Evolutionary conservation across 495 filamentous ascomycete genomes (phyloP), one percentile per base, ranked within the genome.

Genomic region (Lepidopterella palustris): DNA sequence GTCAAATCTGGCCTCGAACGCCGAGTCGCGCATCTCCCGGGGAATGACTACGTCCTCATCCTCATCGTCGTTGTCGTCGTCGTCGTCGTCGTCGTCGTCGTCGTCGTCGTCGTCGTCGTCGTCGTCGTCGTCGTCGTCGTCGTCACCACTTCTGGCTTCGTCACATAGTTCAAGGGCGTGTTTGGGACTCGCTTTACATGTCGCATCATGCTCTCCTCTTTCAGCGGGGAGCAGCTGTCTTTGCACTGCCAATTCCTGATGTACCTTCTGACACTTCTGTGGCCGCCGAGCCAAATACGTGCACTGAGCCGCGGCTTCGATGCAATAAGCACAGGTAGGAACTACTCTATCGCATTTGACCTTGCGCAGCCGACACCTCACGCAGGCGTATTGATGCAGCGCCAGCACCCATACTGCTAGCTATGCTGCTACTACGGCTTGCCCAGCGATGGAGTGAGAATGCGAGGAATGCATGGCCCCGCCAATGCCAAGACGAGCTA

Each of bases 321-420:
- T 2, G 31, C 57, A 59, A 26, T 42, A 9, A 9, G 45, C 29
- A 52, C 57, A 59, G 11, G n/a, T 29, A 11, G 47, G 23, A 8
- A 53, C 13, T 9, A 53, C 23, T 42, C 45, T 59, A 21, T 59
- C 47, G 48, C 57, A 59, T 27, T 53, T 52, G n/a, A 59, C 57
- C 15, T 27, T 32, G 32, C 47, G 45, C 18, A 42, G 23, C 18
- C 57, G 25, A 59, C 57, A 59, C 3, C 31, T 32, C 23, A 40
- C 5, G 24, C 57, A 59, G 1, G 57, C 57, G 31, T 59, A 59
- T 10, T 32, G 57, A 42, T 59, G 57, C 9, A 40, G 5, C n/a
- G n/a, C n/a, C n/a, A n/a, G n/a, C n/a, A n/a, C n/a, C n/a, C n/a
- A n/a, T n/a, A n/a, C n/a, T n/a, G n/a, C n/a, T n/a, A n/a, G n/a